Percentiles rank a stretch among this genome's conserved stretches.
phyloP scores from a whole-genome alignment of 768 basidiomycete genomes.

The Pleurotus pulmonarius region DNA sequence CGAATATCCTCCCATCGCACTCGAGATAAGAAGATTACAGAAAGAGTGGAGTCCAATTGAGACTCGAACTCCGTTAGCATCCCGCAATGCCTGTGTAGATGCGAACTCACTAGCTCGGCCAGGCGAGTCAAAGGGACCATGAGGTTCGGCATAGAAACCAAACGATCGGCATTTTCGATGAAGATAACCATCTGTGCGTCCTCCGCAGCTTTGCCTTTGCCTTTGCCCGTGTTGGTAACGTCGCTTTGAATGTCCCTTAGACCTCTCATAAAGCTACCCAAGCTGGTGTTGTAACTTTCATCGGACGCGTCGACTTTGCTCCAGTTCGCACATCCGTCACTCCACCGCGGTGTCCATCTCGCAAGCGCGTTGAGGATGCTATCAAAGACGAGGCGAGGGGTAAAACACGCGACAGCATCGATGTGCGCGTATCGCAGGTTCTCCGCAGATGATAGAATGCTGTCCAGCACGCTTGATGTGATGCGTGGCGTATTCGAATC shows the following conservation, averaged over 20 bases:
- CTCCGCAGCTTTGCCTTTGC: conserved; percentile 13
- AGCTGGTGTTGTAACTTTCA: conserved; percentile 2
- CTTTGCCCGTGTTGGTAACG: conserved; percentile 18
- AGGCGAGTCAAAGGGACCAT: conserved; percentile 70
- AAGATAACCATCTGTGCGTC: conserved; percentile 52
- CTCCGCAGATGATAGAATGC: neutral
- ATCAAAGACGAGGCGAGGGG: conserved; percentile 62
- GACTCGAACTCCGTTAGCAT: conserved; percentile 36
- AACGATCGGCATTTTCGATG: conserved; percentile 63
- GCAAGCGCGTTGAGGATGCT: conserved; percentile 59
- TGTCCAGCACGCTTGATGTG: conserved; percentile 38
- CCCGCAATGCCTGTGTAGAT: too few species aligned
- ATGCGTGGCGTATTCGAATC: conserved; percentile 49
- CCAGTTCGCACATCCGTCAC: conserved; percentile 62
- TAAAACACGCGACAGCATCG: conserved; percentile 59
- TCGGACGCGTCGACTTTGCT: conserved; percentile 16
- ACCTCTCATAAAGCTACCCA: conserved; percentile 3
- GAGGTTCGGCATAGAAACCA: conserved; percentile 59
- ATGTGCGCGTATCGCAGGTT: conserved; percentile 37
- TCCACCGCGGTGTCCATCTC: conserved; percentile 54
- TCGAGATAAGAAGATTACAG: conserved; percentile 58
- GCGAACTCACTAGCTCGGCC: conserved; percentile 53
- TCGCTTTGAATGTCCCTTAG: neutral
- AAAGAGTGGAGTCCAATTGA: conserved; percentile 43
- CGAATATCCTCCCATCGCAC: conserved; percentile 69